Conservation (phyloP, 345 rosid species). For the Kandelia obovata region DNA sequence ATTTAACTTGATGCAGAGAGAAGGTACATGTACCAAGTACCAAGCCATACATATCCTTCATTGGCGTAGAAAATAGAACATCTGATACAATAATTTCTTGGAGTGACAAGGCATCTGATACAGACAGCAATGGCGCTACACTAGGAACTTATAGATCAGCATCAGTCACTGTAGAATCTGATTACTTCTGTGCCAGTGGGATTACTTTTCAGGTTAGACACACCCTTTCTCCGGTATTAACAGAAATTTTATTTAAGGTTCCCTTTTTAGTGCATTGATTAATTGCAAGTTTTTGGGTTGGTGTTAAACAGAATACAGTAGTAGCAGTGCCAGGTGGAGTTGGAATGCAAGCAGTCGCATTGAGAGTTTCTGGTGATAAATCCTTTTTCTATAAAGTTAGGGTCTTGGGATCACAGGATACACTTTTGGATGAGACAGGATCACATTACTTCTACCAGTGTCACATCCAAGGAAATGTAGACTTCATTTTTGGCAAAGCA, state of each 20-base stretch:
- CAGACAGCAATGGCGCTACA: conserved; percentile 33
- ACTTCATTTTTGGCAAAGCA: conserved; percentile 80
- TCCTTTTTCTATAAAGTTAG: conserved; percentile 73
- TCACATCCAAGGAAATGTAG: conserved; percentile 69
- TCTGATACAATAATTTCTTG: conserved; percentile 58
- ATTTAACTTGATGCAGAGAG: conserved; percentile 47
- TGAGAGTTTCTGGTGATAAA: conserved; percentile 63
- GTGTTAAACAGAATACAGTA: conserved; percentile 63
- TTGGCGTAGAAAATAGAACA: conserved; percentile 46
- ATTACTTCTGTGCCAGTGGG: conserved; percentile 77
- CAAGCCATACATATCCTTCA: conserved; percentile 73
- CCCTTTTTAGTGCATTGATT: no score
- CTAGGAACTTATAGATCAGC: conserved; percentile 80
- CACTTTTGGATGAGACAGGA: conserved; percentile 75
- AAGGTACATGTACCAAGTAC: conserved; percentile 57
- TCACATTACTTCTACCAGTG: conserved; percentile 71
- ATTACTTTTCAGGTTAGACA: conserved; percentile 69
- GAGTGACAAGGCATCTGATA: conserved; percentile 77
- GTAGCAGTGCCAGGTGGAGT: conserved; percentile 55
- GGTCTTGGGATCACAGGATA: conserved; percentile 83
- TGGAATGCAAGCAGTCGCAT: conserved; percentile 86
- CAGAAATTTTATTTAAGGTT: not conserved
- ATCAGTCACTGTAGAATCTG: conserved; percentile 60
- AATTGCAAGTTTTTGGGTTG: not conserved
- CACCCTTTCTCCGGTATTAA: not conserved